Evolutionary conservation across 306 rosid genomes (phyloP), one percentile per base, ranked within the genome.

Genomic region (Castanospermum australe): DNA sequence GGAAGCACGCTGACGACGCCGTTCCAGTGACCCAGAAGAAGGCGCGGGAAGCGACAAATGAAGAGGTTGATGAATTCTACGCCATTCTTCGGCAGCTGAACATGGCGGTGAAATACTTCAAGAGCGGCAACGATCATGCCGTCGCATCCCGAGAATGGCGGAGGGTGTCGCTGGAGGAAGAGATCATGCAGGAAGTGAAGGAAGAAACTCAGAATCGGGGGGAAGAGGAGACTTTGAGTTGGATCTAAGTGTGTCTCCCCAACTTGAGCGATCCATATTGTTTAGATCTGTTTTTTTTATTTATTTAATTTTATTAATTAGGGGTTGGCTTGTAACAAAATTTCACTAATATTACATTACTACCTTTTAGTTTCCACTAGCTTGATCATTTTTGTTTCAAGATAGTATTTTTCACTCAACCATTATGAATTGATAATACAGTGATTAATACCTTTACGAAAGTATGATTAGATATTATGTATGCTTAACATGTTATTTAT

Each of bases 51-150:
- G 87, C 60, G 21, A 80, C 57, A 0, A 85, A 87, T 28, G 81
- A 82, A 1, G 88, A 84, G 79, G 81, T 87, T 3, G 88, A 87
- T 51, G 88, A 87, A 71, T 87, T 87, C 82, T 79, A 36, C 36
- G 78, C 81, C 22, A 84, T 87, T 17, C 72, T 87, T 48, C 68
- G 76, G 62, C 82, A 81, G 66, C 81, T 87, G 6, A 77, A 72
- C 51, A 14, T 14, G 44, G 73, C 81, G 6, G 75, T 17, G 18
- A 67, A 5, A 9, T 62, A 84, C 72, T 81, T 87, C 60, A 71
- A 59, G 78, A 47, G 38, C 21, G 65, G 72, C 11, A 2, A 39
- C 41, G 60, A 38, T 24, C n/a, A n/a, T n/a, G n/a, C n/a, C n/a
- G 35, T 5, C 6, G 24, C 32, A 28, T 47, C 32, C 32, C 32